Percentiles rank a stretch among this genome's conserved stretches.
phyloP scores from a whole-genome alignment of 1,139 yeast species.

The Diutina sp. region DNA sequence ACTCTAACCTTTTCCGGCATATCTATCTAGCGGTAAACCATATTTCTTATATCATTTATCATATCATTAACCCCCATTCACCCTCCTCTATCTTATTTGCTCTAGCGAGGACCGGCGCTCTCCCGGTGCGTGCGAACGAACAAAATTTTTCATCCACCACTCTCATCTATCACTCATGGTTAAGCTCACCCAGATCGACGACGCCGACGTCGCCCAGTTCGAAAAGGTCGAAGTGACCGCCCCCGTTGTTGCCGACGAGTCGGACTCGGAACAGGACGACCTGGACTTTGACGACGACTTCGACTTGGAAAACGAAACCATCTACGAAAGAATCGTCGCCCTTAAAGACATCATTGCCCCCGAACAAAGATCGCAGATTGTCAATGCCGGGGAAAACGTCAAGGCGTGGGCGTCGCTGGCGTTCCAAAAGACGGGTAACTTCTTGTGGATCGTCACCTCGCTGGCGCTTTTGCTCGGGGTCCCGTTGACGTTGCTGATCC shows the following conservation, averaged over 20 bases:
- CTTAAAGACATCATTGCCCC: slow-evolving; percentile 89
- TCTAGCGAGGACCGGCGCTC: background rate
- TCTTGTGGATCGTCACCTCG: slow-evolving; percentile 79
- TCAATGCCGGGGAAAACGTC: slow-evolving; percentile 20
- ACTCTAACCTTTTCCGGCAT: background rate
- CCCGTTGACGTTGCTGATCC: slow-evolving; percentile 79
- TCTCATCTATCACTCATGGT: slow-evolving; percentile 31
- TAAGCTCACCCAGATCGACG: slow-evolving; percentile 60
- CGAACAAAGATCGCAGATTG: slow-evolving; percentile 50
- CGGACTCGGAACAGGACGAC: slow-evolving; percentile 47
- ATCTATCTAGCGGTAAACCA: background rate
- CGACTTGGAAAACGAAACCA: slow-evolving; percentile 70
- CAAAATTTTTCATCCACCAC: background rate
- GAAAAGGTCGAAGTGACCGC: slow-evolving; percentile 11
- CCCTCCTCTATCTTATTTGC: background rate
- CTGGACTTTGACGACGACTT: slow-evolving; percentile 21
- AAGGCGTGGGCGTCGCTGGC: slow-evolving; percentile 30
- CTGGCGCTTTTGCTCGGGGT: slow-evolving; percentile 81
- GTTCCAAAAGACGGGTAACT: slow-evolving; percentile 51
- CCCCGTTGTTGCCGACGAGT: slow-evolving; percentile 22
- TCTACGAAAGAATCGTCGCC: slow-evolving; percentile 80
- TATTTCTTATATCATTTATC: background rate
- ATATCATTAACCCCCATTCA: background rate
- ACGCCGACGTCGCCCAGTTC: slow-evolving; percentile 31
- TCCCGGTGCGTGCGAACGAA: background rate